Percentiles rank a stretch among this genome's conserved stretches.
These are phyloP conservation scores for Typha latifolia DNA, from an alignment of 176 grass and related monocot genomes.

Conservation along the genomic window DNA sequence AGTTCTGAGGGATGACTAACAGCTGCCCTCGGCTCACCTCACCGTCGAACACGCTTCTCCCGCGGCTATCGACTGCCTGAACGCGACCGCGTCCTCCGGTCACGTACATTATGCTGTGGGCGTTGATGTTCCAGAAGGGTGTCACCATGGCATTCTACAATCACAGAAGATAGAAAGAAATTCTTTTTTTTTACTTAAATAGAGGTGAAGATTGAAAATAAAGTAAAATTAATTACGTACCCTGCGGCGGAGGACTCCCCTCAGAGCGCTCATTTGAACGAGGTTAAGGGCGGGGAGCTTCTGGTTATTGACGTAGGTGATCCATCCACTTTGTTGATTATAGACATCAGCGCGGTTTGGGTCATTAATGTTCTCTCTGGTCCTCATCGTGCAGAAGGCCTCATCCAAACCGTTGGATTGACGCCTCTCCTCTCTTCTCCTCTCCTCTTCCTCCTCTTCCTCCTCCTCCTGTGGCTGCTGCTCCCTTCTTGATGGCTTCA, in stretches of 20 bases:
- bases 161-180: neutral
- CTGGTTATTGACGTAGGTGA: conserved; percentile 29
- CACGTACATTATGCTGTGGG: conserved; percentile 28
- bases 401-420: conserved; percentile 31
- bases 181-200: neutral
- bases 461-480: conserved; percentile 19
- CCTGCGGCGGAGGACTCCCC: conserved; percentile 30
- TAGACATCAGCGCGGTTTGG: conserved; percentile 24
- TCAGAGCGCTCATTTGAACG: conserved; percentile 32
- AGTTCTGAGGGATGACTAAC: conserved; percentile 25
- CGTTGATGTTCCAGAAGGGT: conserved; percentile 29
- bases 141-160: conserved; percentile 14
- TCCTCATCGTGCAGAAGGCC: conserved; percentile 28
- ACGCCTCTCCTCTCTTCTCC: conserved; percentile 5
- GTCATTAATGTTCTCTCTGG: conserved; percentile 26
- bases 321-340: conserved; percentile 26
- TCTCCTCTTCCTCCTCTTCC: conserved; percentile 5
- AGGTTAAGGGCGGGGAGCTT: conserved; percentile 32
- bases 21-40: conserved; percentile 10
- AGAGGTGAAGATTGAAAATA: neutral
- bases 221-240: conserved; percentile 3
- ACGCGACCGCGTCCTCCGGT: conserved; percentile 14
- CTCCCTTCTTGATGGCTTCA: conserved; percentile 14
- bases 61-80: conserved; percentile 7
- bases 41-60: conserved; percentile 15